Evolutionary conservation across 139 green algal species (phyloP), one percentile per base, ranked within the genome.

Genomic region (Gonium pectorale): DNA sequence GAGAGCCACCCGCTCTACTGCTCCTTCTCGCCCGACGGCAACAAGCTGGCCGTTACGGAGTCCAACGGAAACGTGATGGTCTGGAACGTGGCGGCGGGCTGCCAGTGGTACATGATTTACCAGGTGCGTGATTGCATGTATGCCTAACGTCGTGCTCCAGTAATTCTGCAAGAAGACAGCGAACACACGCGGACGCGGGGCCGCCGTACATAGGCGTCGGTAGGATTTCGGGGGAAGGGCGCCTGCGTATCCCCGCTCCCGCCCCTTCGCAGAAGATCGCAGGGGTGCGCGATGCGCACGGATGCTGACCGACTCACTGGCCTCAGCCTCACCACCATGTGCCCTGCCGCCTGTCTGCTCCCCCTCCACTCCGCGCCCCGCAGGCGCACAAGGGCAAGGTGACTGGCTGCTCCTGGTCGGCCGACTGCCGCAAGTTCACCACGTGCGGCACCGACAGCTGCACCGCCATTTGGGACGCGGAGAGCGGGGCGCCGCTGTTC

Each of bases 21-120:
- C 75, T 67, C 80, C 60, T 91, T 91, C 88, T 81, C 49, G 35
- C 75, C 84, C n/a, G 88, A 91, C 66, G 88, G 85, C 38, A 88
- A 81, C 80, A 91, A 91, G 80, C 73, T 91, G 66, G 88, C 84
- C 17, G 68, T 91, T 1, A 88, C 88, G 8, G 88, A 91, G 80
- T 85, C 51, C 44, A 91, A 89, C 49, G 88, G 88, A 73, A 89
- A 86, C 60, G 80, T 91, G 17, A 89, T 89, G 80, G 81, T 91
- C 19, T 91, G 88, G 88, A 91, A 89, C 67, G 70, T 81, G 26
- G 59, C 84, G 27, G 88, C 74, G 27, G 84, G 88, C 24, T 91
- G 88, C 68, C 88, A 91, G 74, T 91, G 88, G 88, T 90, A 72
- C 49, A 84, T 89, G 68, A 86, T 89, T 43, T 80, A 70, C 69